Conservation (phyloP, 352 stramenopile species). For the Phytophthora idaei region DNA sequence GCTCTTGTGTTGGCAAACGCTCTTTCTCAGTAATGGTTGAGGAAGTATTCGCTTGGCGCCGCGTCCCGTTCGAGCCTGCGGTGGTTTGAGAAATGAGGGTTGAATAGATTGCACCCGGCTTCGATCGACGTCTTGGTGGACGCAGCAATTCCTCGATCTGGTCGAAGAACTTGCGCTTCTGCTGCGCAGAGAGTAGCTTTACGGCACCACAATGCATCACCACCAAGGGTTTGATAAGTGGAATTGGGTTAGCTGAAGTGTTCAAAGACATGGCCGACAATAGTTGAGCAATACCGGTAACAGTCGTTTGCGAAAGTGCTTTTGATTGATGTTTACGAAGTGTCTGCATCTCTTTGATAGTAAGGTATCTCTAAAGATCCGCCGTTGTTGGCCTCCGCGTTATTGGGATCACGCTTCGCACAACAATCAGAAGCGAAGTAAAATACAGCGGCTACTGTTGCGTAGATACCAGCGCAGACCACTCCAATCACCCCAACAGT, state of each 20-base stretch:
- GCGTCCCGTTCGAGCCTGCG: slow-evolving; percentile 19
- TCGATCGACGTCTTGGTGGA: slow-evolving; percentile 16
- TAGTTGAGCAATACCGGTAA: not conserved
- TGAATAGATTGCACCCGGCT: slow-evolving; percentile 9
- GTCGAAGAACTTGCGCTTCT: slow-evolving; percentile 57
- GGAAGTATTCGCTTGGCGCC: slow-evolving; percentile 10
- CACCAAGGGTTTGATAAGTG: slow-evolving; percentile 21
- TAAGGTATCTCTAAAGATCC: not conserved
- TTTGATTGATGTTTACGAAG: slow-evolving; percentile 20
- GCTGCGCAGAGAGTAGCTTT: slow-evolving; percentile 39
- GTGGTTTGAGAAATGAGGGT: slow-evolving; percentile 8
- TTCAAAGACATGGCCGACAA: slow-evolving; percentile 27
- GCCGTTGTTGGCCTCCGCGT: not conserved
- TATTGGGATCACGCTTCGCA: slow-evolving; percentile 2
- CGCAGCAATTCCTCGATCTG: slow-evolving; percentile 48
- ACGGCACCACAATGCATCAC: slow-evolving; percentile 19
- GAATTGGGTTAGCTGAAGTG: slow-evolving; percentile 15
- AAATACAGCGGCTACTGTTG: slow-evolving; percentile 38
- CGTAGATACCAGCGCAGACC: slow-evolving; percentile 46
- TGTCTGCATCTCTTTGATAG: slow-evolving; percentile 4
- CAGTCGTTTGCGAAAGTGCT: not conserved
- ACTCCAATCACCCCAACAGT: slow-evolving; percentile 43
- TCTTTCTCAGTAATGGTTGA: slow-evolving; percentile 28
- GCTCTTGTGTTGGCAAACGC: slow-evolving; percentile 13
- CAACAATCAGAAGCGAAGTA: slow-evolving; percentile 14